These are phyloP conservation scores for Malassezia yamatoensis DNA, from an alignment of 1,284 basidiomycete genomes.

Conservation along the genomic window DNA sequence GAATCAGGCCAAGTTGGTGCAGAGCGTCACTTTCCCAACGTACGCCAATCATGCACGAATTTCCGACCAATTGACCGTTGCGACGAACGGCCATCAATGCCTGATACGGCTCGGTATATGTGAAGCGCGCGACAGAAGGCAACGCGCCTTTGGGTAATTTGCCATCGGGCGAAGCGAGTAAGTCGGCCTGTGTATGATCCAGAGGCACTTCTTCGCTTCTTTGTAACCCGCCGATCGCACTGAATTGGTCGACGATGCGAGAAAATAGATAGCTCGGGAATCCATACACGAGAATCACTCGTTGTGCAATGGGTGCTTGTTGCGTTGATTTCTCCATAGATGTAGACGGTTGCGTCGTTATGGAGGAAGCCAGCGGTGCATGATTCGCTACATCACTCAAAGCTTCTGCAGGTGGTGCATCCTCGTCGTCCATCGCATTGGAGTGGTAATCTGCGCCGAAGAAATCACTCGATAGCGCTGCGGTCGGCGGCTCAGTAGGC, in stretches of 20 bases:
- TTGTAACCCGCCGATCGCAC: constrained; percentile 24
- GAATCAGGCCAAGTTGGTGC: constrained; percentile 26
- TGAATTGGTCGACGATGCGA: constrained; percentile 27
- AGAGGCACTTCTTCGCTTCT: constrained; percentile 27
- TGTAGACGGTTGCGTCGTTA: background rate
- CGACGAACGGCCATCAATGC: constrained; percentile 31
- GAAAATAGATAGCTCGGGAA: constrained; percentile 29
- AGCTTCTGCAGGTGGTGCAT: constrained; percentile 16
- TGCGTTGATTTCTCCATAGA: background rate
- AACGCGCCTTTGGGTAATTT: background rate
- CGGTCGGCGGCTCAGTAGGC: constrained; percentile 1
- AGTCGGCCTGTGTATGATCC: constrained; percentile 19
- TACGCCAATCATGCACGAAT: constrained; percentile 30
- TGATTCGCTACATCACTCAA: constrained; percentile 8
- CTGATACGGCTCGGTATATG: constrained; percentile 26
- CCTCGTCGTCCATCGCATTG: constrained; percentile 15
- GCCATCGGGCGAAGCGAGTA: background rate
- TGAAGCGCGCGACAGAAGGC: constrained; percentile 23
- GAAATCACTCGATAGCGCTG: background rate
- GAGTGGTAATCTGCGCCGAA: background rate
- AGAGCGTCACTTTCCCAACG: constrained; percentile 36
- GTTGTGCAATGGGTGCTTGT: constrained; percentile 17
- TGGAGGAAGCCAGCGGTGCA: background rate
- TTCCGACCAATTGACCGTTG: constrained; percentile 27
- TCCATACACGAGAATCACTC: constrained; percentile 30